Evolutionary conservation across 2,329 filamentous ascomycete species (phyloP), one percentile per base, ranked within the genome.

Genomic region (Westerdykella aurantiaca): DNA sequence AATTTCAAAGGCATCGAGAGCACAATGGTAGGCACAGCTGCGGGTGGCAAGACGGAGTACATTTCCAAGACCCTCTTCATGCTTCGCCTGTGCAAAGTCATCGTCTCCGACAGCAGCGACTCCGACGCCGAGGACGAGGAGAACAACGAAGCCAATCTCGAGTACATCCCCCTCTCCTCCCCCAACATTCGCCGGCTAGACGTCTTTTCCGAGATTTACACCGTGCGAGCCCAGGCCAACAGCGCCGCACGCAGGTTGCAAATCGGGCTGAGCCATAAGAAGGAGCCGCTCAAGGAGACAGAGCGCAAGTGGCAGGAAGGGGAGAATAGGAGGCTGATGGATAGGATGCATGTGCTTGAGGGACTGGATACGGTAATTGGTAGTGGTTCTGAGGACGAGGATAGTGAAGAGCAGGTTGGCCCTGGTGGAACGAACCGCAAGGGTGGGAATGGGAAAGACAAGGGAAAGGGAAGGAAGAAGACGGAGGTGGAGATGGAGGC

Each of bases 241-340:
- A 49, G 48, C 12, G 56, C 59, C 11, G 62, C 62, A 2, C 42
- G 45, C 16, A 42, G 43, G 5, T 41, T 63, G 6, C 60, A 66
- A 22, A 42, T 63, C 7, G 45, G 55, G 16, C 42, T 65, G 6
- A 56, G 52, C 25, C 56, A 58, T 21, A 44, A 56, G 37, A 43
- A 45, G 31, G 34, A 51, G 6, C 45, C 49, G 0, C 39, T 14
- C n/a, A 35, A 35, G 33, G 17, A 35, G 11, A 25, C 34, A 9
- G 25, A 35, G 5, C 16, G 44, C 21, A 44, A 49, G 12, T 62
- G 51, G 46, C 60, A 58, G 46, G 34, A 43, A 5, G 25, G 49
- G 13, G 40, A 58, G 10, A 12, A 46, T 11, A 34, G 11, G 9
- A 38, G 47, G 7, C 41, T 65, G 34, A 45, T 50, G 6, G 22